Evolutionary conservation across 2,329 filamentous ascomycete species (phyloP).

Genomic region (Simplicillium aogashimaense): DNA sequence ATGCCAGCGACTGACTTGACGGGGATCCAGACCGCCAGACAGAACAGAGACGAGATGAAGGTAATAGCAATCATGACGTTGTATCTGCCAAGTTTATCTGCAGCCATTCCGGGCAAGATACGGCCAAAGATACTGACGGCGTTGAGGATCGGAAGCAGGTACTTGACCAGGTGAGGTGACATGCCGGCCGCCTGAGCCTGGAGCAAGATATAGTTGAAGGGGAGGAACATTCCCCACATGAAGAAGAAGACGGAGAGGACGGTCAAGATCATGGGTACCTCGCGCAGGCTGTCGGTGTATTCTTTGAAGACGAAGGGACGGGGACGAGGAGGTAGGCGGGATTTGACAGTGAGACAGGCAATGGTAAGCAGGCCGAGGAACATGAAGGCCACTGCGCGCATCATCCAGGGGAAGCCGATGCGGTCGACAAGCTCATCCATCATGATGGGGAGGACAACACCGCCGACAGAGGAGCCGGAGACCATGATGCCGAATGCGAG

Average conservation of each 20-base stretch:
- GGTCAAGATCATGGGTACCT: slow-evolving; percentile 33
- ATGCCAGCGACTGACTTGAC: slow-evolving; percentile 43
- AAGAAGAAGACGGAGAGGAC: slow-evolving; percentile 41
- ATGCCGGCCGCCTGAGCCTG: slow-evolving; percentile 36
- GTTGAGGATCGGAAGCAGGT: slow-evolving; percentile 48
- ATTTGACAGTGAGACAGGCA: slow-evolving; percentile 24
- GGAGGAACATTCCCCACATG: slow-evolving; percentile 44
- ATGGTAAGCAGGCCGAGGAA: slow-evolving; percentile 27
- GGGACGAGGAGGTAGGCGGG: slow-evolving; percentile 33
- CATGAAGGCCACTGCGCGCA: slow-evolving; percentile 35
- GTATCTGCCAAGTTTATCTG: slow-evolving; percentile 33
- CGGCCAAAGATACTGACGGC: slow-evolving; percentile 41
- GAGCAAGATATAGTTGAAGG: slow-evolving; percentile 42
- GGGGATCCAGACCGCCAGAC: slow-evolving; percentile 37
- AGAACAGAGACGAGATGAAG: slow-evolving; percentile 33
- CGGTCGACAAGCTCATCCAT: slow-evolving; percentile 39
- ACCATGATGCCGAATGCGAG: slow-evolving; percentile 43
- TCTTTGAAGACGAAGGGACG: slow-evolving; percentile 33
- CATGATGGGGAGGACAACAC: slow-evolving; percentile 51
- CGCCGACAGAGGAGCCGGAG: slow-evolving; percentile 44
- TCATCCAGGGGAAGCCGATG: slow-evolving; percentile 37
- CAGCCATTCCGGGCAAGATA: slow-evolving; percentile 38
- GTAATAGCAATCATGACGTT: slow-evolving; percentile 43
- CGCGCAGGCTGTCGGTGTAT: slow-evolving; percentile 34
- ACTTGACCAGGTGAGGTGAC: slow-evolving; percentile 27